Evolutionary conservation across 768 basidiomycete species (phyloP).

Genomic region (Suillus americanus): DNA sequence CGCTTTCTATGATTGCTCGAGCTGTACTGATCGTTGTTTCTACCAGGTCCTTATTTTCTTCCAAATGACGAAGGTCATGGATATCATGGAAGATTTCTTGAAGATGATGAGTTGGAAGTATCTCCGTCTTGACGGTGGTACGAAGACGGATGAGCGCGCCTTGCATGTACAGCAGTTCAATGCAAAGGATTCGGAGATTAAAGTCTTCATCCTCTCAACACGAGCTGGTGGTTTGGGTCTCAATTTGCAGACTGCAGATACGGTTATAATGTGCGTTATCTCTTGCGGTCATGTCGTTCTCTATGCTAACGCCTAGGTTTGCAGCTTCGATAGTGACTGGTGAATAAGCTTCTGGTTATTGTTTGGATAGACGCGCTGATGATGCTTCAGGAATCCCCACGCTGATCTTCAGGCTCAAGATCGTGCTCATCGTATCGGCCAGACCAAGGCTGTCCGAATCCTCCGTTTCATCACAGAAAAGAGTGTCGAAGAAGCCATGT

Average conservation of each 20-base stretch:
- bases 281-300: constrained; percentile 4
- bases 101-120: constrained; percentile 85
- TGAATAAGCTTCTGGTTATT: constrained; percentile 18
- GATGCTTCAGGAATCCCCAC: constrained; percentile 82
- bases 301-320: constrained; percentile 12
- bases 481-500: constrained; percentile 98
- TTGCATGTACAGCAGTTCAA: constrained; percentile 86
- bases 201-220: constrained; percentile 92
- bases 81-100: constrained; percentile 95
- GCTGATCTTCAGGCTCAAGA: constrained; percentile 99
- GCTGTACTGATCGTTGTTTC: constrained; percentile 8
- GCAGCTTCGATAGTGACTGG: constrained; percentile 80
- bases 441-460: constrained; percentile 96
- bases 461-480: constrained; percentile 96
- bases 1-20: background rate
- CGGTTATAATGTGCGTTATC: constrained; percentile 82
- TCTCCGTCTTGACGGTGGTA: constrained; percentile 93
- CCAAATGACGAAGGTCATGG: constrained; percentile 99
- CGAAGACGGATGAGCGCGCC: constrained; percentile 94
- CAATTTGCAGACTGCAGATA: constrained; percentile 95
- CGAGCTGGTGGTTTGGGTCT: constrained; percentile 91
- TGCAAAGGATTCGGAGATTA: constrained; percentile 82
- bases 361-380: constrained; percentile 3
- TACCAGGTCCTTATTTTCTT: constrained; percentile 94
- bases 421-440: constrained; percentile 99